Conservation (phyloP, 148 eudicot genomes). For the Persicaria maculosa region DNA sequence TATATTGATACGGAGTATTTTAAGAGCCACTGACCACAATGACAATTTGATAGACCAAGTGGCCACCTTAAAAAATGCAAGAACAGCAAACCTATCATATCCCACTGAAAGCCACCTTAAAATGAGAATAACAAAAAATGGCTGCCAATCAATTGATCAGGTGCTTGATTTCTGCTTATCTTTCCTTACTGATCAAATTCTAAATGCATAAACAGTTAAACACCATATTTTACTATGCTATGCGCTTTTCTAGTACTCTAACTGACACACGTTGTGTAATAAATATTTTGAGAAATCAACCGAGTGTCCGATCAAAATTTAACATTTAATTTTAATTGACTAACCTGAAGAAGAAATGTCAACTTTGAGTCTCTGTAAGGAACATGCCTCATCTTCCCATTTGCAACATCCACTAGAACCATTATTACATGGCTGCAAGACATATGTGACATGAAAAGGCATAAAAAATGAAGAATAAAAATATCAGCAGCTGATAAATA, state of each 20-base stretch:
- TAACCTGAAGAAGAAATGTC: constrained; percentile 98
- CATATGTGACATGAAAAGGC: neutral
- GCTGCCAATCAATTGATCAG: neutral
- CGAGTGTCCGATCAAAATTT: neutral
- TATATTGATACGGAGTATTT: too few relatives aligned
- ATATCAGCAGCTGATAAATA: neutral
- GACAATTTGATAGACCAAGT: too few relatives aligned
- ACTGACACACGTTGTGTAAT: neutral
- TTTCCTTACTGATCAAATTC: neutral
- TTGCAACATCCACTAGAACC: constrained; percentile 88
- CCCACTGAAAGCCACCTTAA: neutral
- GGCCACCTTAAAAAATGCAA: too few relatives aligned
- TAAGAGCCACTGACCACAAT: too few relatives aligned
- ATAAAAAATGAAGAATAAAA: constrained; percentile 11
- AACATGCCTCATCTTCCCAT: constrained; percentile 81
- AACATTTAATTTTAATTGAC: neutral
- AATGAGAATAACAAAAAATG: neutral
- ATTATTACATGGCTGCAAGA: constrained; percentile 89
- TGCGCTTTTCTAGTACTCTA: neutral
- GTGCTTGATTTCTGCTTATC: neutral
- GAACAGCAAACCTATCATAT: too few relatives aligned
- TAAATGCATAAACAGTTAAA: neutral
- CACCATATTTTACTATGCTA: neutral
- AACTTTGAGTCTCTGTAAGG: constrained; percentile 97
- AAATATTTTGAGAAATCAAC: neutral